Conservation (phyloP, 176 grass and related monocot species). For the Lolium multiflorum region DNA sequence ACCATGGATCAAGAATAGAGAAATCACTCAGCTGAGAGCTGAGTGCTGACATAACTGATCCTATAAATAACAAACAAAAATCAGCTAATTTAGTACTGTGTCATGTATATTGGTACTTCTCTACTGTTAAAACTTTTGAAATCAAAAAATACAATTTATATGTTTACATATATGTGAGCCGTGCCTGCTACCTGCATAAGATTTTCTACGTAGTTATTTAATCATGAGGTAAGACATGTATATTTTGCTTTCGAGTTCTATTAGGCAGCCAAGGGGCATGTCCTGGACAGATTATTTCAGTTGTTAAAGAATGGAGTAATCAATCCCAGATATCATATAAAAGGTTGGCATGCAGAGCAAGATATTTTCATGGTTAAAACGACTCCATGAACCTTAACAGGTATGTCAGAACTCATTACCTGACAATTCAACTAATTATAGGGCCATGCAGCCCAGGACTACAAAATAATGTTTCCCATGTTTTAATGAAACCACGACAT, state of each 20-base stretch:
- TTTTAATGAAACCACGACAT: neutral
- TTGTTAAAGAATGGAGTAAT: neutral
- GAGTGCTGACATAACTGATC: neutral
- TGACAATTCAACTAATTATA: neutral
- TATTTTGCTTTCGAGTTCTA: neutral
- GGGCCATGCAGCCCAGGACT: neutral
- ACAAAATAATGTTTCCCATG: neutral
- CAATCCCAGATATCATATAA: conserved; percentile 14
- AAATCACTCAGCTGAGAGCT: neutral
- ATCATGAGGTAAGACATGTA: neutral
- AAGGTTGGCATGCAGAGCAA: neutral
- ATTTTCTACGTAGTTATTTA: neutral
- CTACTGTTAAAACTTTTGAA: too few species aligned
- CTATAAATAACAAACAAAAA: neutral
- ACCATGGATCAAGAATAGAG: neutral
- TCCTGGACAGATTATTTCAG: neutral
- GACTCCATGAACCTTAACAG: neutral
- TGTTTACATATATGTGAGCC: neutral
- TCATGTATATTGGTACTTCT: neutral
- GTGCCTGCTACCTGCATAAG: neutral
- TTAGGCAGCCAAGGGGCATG: neutral
- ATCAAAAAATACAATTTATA: too few species aligned
- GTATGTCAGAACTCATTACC: neutral
- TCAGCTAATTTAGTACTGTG: neutral
- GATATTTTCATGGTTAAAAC: conserved; percentile 15